A percentile compares a stretch with the other conserved stretches of the same genome.
Conservation (phyloP, 495 filamentous ascomycete species). For the Cladorrhinum samala region DNA sequence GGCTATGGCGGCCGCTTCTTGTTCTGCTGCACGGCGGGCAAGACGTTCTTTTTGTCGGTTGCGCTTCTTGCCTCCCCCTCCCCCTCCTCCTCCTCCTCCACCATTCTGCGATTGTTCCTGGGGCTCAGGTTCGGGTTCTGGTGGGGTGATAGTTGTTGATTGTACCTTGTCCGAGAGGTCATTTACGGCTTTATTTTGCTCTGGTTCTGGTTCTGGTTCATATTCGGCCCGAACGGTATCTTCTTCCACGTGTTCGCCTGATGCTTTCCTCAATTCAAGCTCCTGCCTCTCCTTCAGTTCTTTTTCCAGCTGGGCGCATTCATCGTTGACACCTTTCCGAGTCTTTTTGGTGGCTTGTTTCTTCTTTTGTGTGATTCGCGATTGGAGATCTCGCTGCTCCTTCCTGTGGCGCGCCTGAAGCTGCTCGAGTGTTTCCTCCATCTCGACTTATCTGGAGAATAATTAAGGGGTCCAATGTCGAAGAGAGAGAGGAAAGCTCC, state of each 20-base stretch:
- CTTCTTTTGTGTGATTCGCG: conserved; percentile 85
- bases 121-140: conserved; percentile 20
- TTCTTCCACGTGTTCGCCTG: conserved; percentile 21
- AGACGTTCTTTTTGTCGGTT: conserved; percentile 89
- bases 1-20: conserved; percentile 57
- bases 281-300: conserved; percentile 62
- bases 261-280: conserved; percentile 56
- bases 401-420: conserved; percentile 76
- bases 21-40: conserved; percentile 79
- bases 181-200: conserved; percentile 2
- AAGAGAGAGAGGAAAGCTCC: not conserved
- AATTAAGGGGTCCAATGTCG: not conserved
- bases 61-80: conserved; percentile 64
- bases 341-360: conserved; percentile 95
- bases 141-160: conserved; percentile 17
- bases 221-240: conserved; percentile 16
- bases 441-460: no score
- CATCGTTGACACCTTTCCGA: conserved; percentile 77
- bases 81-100: no score
- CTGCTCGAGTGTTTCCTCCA: conserved; percentile 57
- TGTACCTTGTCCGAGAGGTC: conserved; percentile 14
- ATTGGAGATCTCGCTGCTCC: conserved; percentile 80
- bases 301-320: conserved; percentile 68
- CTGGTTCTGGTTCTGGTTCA: conserved; percentile 6
- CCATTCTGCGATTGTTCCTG: conserved; percentile 4